A percentile compares a stretch with the other conserved stretches of the same genome.
These are phyloP conservation scores for Spatholobus suberectus DNA, from an alignment of 306 rosid genomes.

Conservation along the genomic window DNA sequence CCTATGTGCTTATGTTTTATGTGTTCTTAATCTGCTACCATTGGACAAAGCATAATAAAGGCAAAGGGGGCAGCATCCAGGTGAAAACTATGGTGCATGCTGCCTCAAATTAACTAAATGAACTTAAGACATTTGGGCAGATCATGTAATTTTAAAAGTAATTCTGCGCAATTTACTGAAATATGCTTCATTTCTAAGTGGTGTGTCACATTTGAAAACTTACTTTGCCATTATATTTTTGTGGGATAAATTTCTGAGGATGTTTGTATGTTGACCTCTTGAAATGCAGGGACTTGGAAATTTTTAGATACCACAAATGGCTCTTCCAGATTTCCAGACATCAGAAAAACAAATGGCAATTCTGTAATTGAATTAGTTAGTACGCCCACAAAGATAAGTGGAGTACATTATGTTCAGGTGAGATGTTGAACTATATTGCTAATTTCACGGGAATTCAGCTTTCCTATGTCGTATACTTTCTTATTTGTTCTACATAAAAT, in stretches of 20 bases:
- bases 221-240: not conserved
- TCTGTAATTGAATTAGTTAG: constrained; percentile 84
- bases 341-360: constrained; percentile 77
- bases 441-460: constrained; percentile 30
- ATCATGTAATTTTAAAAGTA: constrained; percentile 25
- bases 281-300: constrained; percentile 81
- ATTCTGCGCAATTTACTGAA: constrained; percentile 17
- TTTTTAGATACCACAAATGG: constrained; percentile 71
- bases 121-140: constrained; percentile 22
- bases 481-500: constrained; percentile 19
- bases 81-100: not conserved
- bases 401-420: constrained; percentile 96
- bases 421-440: constrained; percentile 38
- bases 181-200: constrained; percentile 22
- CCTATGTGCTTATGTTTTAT: constrained; percentile 18
- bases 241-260: constrained; percentile 32
- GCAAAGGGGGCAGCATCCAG: constrained; percentile 5
- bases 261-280: constrained; percentile 37
- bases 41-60: not conserved
- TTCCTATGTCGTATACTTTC: constrained; percentile 21
- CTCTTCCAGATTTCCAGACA: constrained; percentile 83
- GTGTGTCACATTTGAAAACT: not conserved
- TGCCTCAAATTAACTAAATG: constrained; percentile 26
- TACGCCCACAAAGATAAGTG: constrained; percentile 89
- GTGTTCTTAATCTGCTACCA: constrained; percentile 6